phyloP scores from a whole-genome alignment of 2,329 filamentous ascomycete genomes.

The Cordyceps tenuipes region DNA sequence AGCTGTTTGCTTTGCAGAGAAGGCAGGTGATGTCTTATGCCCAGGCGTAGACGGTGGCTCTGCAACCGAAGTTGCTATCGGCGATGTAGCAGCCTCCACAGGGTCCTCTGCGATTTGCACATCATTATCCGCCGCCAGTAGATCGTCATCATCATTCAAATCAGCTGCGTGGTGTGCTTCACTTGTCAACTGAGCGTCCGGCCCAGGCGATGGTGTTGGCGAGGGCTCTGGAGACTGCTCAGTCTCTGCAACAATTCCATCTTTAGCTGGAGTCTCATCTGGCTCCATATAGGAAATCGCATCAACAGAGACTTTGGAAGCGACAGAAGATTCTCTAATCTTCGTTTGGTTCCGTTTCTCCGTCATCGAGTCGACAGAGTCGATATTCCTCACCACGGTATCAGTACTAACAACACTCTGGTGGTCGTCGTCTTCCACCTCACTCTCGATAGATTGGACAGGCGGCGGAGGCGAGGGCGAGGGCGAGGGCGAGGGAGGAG shows the following conservation, averaged over 20 bases:
- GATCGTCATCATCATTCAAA: slow-evolving; percentile 8
- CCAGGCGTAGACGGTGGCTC: slow-evolving; percentile 36
- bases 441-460: slow-evolving; percentile 8
- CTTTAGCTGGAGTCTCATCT: slow-evolving; percentile 19
- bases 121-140: slow-evolving; percentile 2
- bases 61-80: slow-evolving; percentile 10
- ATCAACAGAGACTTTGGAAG: slow-evolving; percentile 10
- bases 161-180: slow-evolving; percentile 9
- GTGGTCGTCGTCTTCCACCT: slow-evolving; percentile 19
- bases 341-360: background rate
- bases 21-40: slow-evolving; percentile 33
- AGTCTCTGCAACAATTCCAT: slow-evolving; percentile 14
- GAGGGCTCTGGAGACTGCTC: slow-evolving; percentile 12
- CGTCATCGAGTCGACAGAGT: slow-evolving; percentile 1
- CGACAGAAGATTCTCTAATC: background rate
- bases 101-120: slow-evolving; percentile 12
- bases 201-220: slow-evolving; percentile 10
- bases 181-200: slow-evolving; percentile 12
- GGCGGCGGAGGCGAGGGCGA: slow-evolving; percentile 12
- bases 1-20: slow-evolving; percentile 44
- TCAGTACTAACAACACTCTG: slow-evolving; percentile 35
- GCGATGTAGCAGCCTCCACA: slow-evolving; percentile 5
- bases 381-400: slow-evolving; percentile 30
- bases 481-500: slow-evolving; percentile 17
- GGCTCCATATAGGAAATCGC: slow-evolving; percentile 5